Base-by-base conservation (phyloP, 495 filamentous ascomycete species). In the Hypoxylon lienhwacheense region DNA sequence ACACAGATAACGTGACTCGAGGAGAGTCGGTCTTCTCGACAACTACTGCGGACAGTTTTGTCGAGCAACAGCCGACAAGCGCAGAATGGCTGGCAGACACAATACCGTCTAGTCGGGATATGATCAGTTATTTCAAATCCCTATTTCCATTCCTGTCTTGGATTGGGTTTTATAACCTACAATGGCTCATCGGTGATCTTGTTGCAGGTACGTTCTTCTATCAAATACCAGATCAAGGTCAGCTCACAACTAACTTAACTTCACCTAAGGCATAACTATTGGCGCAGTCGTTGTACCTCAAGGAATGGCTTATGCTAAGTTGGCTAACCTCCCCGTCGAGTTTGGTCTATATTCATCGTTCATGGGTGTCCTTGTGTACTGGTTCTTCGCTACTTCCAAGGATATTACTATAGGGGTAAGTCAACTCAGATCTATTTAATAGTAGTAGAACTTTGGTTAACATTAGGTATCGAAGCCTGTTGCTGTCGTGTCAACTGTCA, bases 361-460 rank as follows among this genome's bases (percentile, higher is more conserved):
- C 63, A 96, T 97, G 86, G 93, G 93, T 19, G 92, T 97, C 3
- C 66, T 97, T 53, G 69, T 96, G 39, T 99, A 99, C 61, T 97
- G 93, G 93, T 95, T 97, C 69, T 97, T 98, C 62, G 93, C 93
- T 1, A 98, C 93, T 1, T 97, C 95, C 0, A 98, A 98, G 66
- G 93, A 98, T 70, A 97, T 98, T 65, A 97, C 93, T 5, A 97
- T 98, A 43, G 93, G 93, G n/a, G 89, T 91, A 74, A 77, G 88
- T 83, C 0, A 14, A 20, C 1, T n/a, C 16, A 42, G 12, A 20
- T 10, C 35, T 7, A 35, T 36, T 19, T 14, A 7, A 17, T 81
- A 84, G 69, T 75, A 82, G 76, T 4, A 25, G 17, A 25, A 4
- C 24, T 26, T 20, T 16, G 5, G 20, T 26, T 61, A 35, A 61